Evolutionary conservation across 225 moss, liverwort and hornwort genomes (phyloP), one percentile per base, ranked within the genome.

Genomic region (Bryoerythrophyllum caledonicum): DNA sequence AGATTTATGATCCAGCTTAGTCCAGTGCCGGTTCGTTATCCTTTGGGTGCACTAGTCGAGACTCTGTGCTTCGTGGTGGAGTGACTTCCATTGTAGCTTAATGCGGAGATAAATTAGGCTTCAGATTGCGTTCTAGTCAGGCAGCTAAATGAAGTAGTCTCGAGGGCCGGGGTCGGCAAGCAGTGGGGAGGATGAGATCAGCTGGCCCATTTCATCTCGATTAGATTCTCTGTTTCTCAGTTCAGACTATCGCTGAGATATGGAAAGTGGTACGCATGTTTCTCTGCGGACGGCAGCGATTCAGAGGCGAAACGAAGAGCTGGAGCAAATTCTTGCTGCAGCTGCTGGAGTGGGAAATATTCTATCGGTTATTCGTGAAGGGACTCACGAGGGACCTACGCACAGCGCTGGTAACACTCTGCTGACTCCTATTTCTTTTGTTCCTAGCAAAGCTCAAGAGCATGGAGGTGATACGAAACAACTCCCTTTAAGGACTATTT

Each of bases 221-320:
- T 61, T 2, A 34, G 20, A 2, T 10, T 61, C 61, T 62, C 61
- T 62, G 20, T 62, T n/a, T 62, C 37, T 5, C 37, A 6, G 40
- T 23, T 38, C 13, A 2, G 40, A 23, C 40, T 40, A 38, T 40
- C 35, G 44, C 9, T 10, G 9, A 61, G 16, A 34, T 2, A 61
- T 61, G 61, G 61, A 34, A 34, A 28, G 61, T 28, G 34, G 19
- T 61, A 19, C 27, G 20, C 61, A 16, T 32, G 3, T 4, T 28
- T 61, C 61, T 19, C 34, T 3, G 34, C 19, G 34, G 61, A 5
- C 24, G 64, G 64, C 15, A 7, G 64, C 41, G 24, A 64, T 64
- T 64, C 41, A 25, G 41, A 64, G 64, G 64, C 64, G 41, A 41
- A 64, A 64, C 15, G 40, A 38, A 64, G 64, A 64, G 64, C 24